Percentiles rank a stretch among this genome's conserved stretches.
Evolutionary conservation across 768 basidiomycete species (phyloP).

Genomic region (Leccinum pellstonianum): DNA sequence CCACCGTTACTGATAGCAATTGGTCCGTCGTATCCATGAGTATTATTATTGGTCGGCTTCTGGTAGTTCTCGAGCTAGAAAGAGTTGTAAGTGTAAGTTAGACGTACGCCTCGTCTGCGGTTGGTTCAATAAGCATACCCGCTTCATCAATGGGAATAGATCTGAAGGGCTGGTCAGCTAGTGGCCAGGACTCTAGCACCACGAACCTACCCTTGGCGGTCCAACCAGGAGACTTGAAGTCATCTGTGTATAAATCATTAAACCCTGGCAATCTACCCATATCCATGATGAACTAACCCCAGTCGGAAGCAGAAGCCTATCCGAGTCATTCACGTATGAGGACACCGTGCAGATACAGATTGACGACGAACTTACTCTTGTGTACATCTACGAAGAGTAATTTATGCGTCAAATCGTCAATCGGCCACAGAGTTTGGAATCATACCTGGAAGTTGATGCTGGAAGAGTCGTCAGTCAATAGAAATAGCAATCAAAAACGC

Average conservation of each 20-base stretch:
- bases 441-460: constrained; percentile 67
- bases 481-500: neutral
- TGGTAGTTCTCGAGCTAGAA: constrained; percentile 70
- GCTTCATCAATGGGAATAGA: constrained; percentile 69
- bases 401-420: neutral
- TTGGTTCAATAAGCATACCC: constrained; percentile 33
- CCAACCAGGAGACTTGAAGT: constrained; percentile 73
- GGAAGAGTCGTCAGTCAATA: constrained; percentile 6
- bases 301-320: constrained; percentile 69
- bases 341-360: neutral
- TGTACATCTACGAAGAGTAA: constrained; percentile 53
- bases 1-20: constrained; percentile 74
- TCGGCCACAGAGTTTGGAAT: neutral
- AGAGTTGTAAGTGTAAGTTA: neutral
- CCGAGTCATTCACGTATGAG: neutral
- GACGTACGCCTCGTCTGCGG: neutral
- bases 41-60: constrained; percentile 65
- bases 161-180: constrained; percentile 37
- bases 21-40: constrained; percentile 72
- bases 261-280: neutral
- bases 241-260: constrained; percentile 41
- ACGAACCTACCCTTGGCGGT: constrained; percentile 50
- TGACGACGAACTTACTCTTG: constrained; percentile 40
- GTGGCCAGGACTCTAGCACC: neutral
- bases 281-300: constrained; percentile 44